Evolutionary conservation across 73 alveolate species (phyloP), one percentile per base, ranked within the genome.

Genomic region (Paramecium tetraurelia): DNA sequence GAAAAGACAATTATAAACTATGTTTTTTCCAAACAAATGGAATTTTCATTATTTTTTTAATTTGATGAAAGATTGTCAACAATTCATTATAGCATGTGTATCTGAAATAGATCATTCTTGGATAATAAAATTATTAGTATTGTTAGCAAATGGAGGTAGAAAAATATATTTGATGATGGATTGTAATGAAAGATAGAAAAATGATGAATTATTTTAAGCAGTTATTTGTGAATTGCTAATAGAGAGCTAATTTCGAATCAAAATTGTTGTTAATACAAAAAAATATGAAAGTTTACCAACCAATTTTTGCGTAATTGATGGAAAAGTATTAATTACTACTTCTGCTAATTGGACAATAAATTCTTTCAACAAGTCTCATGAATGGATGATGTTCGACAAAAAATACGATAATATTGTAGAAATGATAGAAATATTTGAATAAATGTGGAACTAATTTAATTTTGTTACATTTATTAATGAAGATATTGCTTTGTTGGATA

Each of bases 61-160:
- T 27, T 5, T 33, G 20, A 27, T 63, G 50, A 63, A 63, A 24
- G 46, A 63, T 3, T 63, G 84, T 7, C 16, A 63, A 63, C 41
- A 27, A 12, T 63, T 63, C 24, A 63, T 63, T 10, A 31, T 63
- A 31, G 84, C 84, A 63, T 63, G 84, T 63, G 12, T 63, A 31
- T 63, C 84, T 31, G 84, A 63, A 31, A 63, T 63, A 63, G 84
- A 63, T 33, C 84, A 63, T 63, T 63, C 84, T 7, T 63, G 84
- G 84, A 63, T 63, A 3, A 63, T 63, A 27, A 63, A 63, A 63
- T 24, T 63, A 63, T 63, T 63, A 33, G 46, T 63, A 27, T 27
- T 33, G 22, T 63, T 63, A 63, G 41, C 84, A 0, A 63, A 63
- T 63, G 46, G 46, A 5, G 84, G 84, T 1, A 63, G 46, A 24